Evolutionary conservation across 176 grass and related monocot species (phyloP).

Genomic region (Oryza nivara): DNA sequence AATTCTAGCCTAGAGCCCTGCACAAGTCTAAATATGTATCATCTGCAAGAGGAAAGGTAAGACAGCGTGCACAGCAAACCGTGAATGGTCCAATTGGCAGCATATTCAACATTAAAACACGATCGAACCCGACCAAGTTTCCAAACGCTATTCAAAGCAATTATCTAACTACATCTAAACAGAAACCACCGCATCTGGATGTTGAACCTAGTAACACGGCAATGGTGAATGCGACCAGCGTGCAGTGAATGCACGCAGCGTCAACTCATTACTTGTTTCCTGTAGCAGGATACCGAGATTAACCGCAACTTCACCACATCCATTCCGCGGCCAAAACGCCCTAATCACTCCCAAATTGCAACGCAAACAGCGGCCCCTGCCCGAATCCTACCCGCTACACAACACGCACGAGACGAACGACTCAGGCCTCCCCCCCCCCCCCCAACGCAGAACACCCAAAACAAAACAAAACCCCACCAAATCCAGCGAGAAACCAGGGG

Average conservation of each 20-base stretch:
- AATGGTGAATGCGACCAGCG: neutral
- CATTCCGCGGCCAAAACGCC: neutral
- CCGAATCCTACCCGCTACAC: neutral
- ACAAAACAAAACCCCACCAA: neutral
- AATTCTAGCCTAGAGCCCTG: neutral
- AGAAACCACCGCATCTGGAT: slow-evolving; percentile 24
- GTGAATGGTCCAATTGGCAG: neutral
- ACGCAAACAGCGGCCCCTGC: neutral
- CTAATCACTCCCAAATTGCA: neutral
- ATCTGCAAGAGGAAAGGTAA: neutral
- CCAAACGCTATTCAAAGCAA: neutral
- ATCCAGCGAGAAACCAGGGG: neutral
- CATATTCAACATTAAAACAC: neutral
- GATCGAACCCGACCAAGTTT: neutral
- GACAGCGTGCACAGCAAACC: neutral
- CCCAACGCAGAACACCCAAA: neutral
- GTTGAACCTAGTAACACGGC: neutral
- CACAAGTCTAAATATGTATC: neutral
- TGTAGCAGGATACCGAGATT: neutral
- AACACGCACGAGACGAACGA: neutral
- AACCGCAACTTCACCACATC: neutral
- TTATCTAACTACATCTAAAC: neutral
- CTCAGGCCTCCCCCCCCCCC: neutral
- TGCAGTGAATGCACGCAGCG: neutral
- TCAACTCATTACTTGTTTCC: neutral